Base-by-base conservation (phyloP, 2,329 filamentous ascomycete species). In the Metarhizium guizhouense region DNA sequence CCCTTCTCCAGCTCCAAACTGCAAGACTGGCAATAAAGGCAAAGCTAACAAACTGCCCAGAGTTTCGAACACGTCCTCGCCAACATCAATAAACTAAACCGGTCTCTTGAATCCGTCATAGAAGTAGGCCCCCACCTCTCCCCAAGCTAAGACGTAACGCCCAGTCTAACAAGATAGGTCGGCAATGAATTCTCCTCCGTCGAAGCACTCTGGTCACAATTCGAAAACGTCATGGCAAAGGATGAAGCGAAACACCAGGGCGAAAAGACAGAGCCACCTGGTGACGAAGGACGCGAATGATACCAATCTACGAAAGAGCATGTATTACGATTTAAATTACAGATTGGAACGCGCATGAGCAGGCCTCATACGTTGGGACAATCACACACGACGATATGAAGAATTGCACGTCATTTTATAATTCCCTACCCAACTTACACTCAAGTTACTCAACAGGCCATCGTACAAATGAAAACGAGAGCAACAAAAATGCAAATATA, bases 101-200 rank as follows among this genome's bases (percentile, higher is more conserved):
- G 93, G 38, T 93, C 87, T 43, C 76, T 99, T 18, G 93, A 99
- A 72, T 88, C 91, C 55, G 87, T 97, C 20, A 92, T 95, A 57
- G 86, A 90, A 50, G 93, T 93, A 75, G 51, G 83, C 72, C 18
- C 16, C 13, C n/a, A 11, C n/a, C 32, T 34, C 13, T n/a, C 4
- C 18, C 43, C 14, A 32, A 38, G n/a, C 8, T 18, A 6, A 8
- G 18, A 45, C 5, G n/a, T 18, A 51, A 52, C 13, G 29, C 13
- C 13, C 11, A 47, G 7, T 5, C 45, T 48, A 30, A 48, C 45
- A 6, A 48, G 14, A 11, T 54, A 90, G 85, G 86, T 99, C 53
- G 94, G 94, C 42, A 96, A 96, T 72, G 94, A 99, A 67, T 96
- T 99, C 73, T 86, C 88, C n/a, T 92, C 90, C 4, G 94, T 99